Base-by-base conservation (phyloP, 2,329 filamentous ascomycete genomes). In the Graphiopsis chlorocephala region DNA sequence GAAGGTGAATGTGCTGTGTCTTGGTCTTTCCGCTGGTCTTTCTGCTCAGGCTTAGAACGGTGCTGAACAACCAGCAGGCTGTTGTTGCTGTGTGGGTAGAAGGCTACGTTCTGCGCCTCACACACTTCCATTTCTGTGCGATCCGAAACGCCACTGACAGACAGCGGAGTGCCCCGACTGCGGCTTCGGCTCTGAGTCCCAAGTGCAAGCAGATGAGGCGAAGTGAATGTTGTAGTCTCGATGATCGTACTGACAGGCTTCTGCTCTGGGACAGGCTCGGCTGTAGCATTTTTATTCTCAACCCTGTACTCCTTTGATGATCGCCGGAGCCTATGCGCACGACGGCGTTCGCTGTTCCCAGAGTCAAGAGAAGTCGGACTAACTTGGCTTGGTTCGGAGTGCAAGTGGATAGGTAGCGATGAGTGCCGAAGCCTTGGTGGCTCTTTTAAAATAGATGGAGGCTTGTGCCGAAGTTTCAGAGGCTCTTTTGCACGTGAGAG, bases 51-150 rank as follows among this genome's bases (percentile, higher is more conserved):
- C 25, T 65, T 56, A 0, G 65, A 62, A 28, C 65, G 66, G 23
- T 85, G 83, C 69, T 89, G 84, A n/a, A 89, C 84, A n/a, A 89
- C 75, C n/a, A 88, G 77, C 5, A 89, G 75, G 7, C 85, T 88
- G 50, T 85, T 78, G 68, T 89, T 89, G 73, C 86, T 86, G 74
- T 89, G 87, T 2, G 86, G 82, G 67, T 84, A 88, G 35, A 88
- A 82, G 65, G 80, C 84, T 15, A 89, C 80, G 12, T 85, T 85
- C 48, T 80, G 86, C 11, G 86, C 87, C 72, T 89, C 85, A 65
- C 81, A 84, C 61, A 89, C 81, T 74, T 89, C 86, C 11, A 72
- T 67, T 28, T 74, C 72, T 4, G 72, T 70, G 14, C 72, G 67
- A 58, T 71, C 72, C 3, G 73, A 75, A 33, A 31, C 33, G n/a